Evolutionary conservation across 495 filamentous ascomycete species (phyloP).

Genomic region (Trichoderma asperelloides): DNA sequence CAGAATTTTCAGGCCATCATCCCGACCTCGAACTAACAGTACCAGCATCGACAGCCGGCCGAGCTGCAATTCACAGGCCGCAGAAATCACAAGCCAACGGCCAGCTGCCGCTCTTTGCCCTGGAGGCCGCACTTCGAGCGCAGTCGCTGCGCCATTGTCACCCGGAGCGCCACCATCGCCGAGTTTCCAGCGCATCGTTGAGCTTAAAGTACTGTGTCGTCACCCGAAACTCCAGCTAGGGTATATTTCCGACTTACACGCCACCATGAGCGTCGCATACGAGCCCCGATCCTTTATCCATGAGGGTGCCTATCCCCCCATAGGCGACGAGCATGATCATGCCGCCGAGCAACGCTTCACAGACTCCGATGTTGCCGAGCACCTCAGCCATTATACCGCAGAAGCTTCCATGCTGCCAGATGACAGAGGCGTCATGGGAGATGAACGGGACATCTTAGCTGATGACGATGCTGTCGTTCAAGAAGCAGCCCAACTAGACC

Average conservation of each 20-base stretch:
- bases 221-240: constrained; percentile 2
- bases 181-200: background rate
- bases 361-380: constrained; percentile 16
- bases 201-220: background rate
- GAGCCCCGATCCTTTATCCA: constrained; percentile 30
- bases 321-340: constrained; percentile 19
- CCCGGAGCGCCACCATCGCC: background rate
- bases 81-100: background rate
- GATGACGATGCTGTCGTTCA: constrained; percentile 9
- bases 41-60: background rate
- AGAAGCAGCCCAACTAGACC: constrained; percentile 1
- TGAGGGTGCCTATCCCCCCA: constrained; percentile 26
- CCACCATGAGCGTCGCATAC: constrained; percentile 35
- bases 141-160: background rate
- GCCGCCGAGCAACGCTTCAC: constrained; percentile 15
- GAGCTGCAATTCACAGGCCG: constrained; percentile 2
- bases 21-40: background rate
- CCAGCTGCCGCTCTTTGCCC: background rate
- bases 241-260: background rate
- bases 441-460: constrained; percentile 9
- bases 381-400: constrained; percentile 10
- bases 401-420: constrained; percentile 3
- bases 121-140: background rate
- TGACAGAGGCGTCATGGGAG: constrained; percentile 10
- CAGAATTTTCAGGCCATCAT: constrained; percentile 9